Percentiles rank a stretch among this genome's conserved stretches.
phyloP scores from a whole-genome alignment of 2,329 filamentous ascomycete genomes.

The Phoma sp. region DNA sequence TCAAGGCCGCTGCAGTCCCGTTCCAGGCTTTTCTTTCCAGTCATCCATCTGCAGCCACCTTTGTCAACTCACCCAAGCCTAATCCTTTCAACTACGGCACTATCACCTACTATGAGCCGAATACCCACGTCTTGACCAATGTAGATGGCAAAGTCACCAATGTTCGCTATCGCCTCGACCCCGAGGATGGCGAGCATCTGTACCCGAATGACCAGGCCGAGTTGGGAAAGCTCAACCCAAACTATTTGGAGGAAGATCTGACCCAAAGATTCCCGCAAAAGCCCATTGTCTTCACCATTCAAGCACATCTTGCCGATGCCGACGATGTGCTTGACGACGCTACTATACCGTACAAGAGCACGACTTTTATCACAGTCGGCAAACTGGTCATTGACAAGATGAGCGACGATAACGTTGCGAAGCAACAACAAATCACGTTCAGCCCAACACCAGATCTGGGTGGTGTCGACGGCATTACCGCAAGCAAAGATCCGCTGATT shows the following conservation, averaged over 20 bases:
- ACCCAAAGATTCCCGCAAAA: conserved; percentile 9
- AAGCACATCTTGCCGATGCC: conserved; percentile 11
- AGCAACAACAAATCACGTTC: conserved; percentile 16
- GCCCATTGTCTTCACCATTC: conserved; percentile 14
- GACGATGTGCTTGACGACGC: conserved; percentile 16
- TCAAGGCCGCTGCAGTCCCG: conserved; percentile 70
- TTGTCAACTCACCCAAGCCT: conserved; percentile 85
- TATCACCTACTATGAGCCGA: conserved; percentile 19
- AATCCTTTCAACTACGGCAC: conserved; percentile 81
- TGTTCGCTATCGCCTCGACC: conserved; percentile 15
- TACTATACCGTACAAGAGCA: conserved; percentile 14
- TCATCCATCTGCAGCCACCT: conserved; percentile 86
- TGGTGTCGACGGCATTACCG: conserved; percentile 7
- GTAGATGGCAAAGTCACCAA: conserved; percentile 5
- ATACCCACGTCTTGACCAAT: conserved; percentile 16
- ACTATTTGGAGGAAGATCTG: conserved; percentile 12
- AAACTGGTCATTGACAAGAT: conserved; percentile 9
- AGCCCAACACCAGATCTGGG: conserved; percentile 14
- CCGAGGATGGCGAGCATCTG: conserved; percentile 11
- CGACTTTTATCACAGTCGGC: conserved; percentile 8
- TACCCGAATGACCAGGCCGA: conserved; percentile 4
- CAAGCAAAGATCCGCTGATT: conserved; percentile 12
- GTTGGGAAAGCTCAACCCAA: conserved; percentile 4
- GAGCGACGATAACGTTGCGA: conserved; percentile 9
- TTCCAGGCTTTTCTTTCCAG: conserved; percentile 82